A percentile compares a stretch with the other conserved stretches of the same genome.
These are phyloP conservation scores for Pseudomonodictys pantanalensis DNA, from an alignment of 495 filamentous ascomycete genomes.

Conservation along the genomic window DNA sequence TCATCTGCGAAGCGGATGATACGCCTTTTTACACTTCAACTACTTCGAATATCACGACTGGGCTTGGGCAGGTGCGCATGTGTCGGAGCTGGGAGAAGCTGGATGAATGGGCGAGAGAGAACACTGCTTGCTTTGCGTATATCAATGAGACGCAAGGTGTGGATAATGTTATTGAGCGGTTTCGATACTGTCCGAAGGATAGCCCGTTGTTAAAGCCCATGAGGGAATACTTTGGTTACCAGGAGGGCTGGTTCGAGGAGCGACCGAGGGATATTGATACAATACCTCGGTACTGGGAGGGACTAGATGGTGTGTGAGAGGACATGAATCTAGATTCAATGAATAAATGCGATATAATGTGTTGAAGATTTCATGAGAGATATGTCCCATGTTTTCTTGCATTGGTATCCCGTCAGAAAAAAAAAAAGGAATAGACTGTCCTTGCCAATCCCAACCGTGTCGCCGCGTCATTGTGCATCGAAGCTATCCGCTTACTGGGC, in stretches of 20 bases:
- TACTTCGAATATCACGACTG: neutral
- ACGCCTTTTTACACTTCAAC: neutral
- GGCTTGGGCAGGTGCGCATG: neutral
- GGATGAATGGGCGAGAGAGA: neutral
- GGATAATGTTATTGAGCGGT: neutral
- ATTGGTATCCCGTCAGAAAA: no score
- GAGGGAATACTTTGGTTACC: neutral
- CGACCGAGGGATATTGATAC: neutral
- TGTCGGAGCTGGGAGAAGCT: neutral
- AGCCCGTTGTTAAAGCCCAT: neutral
- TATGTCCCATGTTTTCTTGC: no score
- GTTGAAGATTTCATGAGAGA: neutral
- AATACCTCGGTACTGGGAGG: neutral
- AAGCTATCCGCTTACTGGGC: no score
- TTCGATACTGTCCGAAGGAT: neutral
- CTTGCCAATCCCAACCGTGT: no score
- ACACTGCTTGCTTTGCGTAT: neutral
- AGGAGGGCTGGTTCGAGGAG: neutral
- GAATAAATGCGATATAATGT: neutral
- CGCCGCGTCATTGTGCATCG: no score
- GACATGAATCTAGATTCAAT: neutral
- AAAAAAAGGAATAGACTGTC: no score
- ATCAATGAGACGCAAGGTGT: neutral
- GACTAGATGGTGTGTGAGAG: neutral
- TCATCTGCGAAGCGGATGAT: neutral